Evolutionary conservation across 106 monocot genomes (phyloP), one percentile per base, ranked within the genome.

Genomic region (Dioscorea dumetorum): DNA sequence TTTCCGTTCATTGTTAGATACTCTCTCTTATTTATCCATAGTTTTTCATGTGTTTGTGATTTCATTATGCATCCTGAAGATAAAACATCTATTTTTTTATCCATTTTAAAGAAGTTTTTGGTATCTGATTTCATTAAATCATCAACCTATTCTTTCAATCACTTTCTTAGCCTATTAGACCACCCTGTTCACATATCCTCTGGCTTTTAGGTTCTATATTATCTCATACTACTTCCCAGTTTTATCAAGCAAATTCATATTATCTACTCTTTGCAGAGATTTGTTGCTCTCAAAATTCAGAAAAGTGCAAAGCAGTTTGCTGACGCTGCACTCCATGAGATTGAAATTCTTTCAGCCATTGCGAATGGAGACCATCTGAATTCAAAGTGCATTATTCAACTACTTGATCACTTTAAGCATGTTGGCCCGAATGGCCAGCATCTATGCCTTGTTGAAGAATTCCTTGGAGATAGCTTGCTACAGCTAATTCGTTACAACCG

Each of bases 361-460:
- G 76, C 97, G 8, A 60, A 89, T 24, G 84, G 87, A 4, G 92
- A 97, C 64, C 84, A 86, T 6, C 63, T 78, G 48, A 97, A 82
- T 70, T 82, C 82, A 63, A 97, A 90, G 23, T 83, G 86, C 41
- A 66, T 92, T n/a, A 74, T 80, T 12, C 68, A 65, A 56, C 66
- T 97, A 70, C 66, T 97, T 9, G 84, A 97, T 71, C 80, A 83
- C 59, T 97, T 97, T 60, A 97, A 82, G 72, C 97, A 97, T 51
- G 58, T 57, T 49, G 97, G 97, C 41, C 97, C 97, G n/a, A 97
- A 97, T 70, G 97, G 92, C 14, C 91, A 84, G 59, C 97, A 97
- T 59, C n/a, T 79, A 2, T 97, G 97, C 78, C 53, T 97, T 52
- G 89, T 89, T 4, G 68, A 76, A 58, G 97, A 97, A 70, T 78